A percentile compares a stretch with the other conserved stretches of the same genome.
phyloP scores from a whole-genome alignment of 768 basidiomycete species.

The Auriscalpium orientale region DNA sequence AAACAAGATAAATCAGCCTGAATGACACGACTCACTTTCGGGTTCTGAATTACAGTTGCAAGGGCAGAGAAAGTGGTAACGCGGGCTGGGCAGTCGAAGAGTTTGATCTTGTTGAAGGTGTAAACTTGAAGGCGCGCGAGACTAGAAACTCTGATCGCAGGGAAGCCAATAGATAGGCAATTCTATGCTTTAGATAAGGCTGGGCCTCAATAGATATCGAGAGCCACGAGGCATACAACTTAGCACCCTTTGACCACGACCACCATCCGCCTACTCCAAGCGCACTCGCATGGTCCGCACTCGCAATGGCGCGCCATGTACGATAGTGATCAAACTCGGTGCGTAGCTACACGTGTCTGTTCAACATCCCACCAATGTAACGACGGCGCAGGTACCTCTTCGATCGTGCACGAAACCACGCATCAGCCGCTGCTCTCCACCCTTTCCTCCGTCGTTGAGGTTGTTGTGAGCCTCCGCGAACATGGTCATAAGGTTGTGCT shows the following conservation, averaged over 20 bases:
- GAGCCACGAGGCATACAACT: too few relatives aligned
- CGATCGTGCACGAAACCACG: constrained; percentile 91
- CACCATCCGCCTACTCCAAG: not conserved
- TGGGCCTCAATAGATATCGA: not conserved
- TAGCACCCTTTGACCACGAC: not conserved
- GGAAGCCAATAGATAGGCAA: too few relatives aligned
- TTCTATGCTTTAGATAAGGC: too few relatives aligned
- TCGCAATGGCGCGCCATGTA: constrained; percentile 8
- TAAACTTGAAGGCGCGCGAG: too few relatives aligned
- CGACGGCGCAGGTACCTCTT: constrained; percentile 68
- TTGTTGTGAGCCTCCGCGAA: constrained; percentile 66
- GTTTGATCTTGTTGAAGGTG: too few relatives aligned
- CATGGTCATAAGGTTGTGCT: constrained; percentile 92
- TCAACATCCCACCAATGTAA: not conserved
- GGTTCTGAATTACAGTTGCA: too few relatives aligned
- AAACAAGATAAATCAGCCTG: too few relatives aligned
- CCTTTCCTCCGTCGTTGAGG: constrained; percentile 88
- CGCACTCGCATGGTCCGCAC: not conserved
- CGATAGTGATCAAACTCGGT: constrained; percentile 26
- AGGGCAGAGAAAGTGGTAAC: too few relatives aligned
- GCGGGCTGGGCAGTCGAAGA: too few relatives aligned
- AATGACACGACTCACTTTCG: too few relatives aligned
- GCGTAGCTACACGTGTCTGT: not conserved
- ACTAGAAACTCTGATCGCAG: too few relatives aligned
- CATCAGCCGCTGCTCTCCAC: constrained; percentile 88